Evolutionary conservation across 2,329 filamentous ascomycete species (phyloP).

Genomic region (Mycosphaerelloides madeirae): DNA sequence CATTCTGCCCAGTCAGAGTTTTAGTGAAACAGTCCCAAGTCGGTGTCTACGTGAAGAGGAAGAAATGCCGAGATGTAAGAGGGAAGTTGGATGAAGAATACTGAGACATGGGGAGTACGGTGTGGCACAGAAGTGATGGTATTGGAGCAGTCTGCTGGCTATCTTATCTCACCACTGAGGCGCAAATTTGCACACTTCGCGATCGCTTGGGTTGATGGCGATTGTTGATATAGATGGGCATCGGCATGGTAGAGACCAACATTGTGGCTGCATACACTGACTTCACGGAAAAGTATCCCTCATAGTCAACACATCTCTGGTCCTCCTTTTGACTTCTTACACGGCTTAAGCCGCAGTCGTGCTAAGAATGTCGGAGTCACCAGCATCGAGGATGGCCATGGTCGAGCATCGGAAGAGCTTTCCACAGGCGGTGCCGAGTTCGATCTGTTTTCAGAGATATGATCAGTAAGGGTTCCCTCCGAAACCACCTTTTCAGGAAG

Average conservation of each 20-base stretch:
- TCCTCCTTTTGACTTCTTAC: constrained; percentile 5
- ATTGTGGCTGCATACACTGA: neutral
- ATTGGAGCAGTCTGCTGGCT: constrained; percentile 11
- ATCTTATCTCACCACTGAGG: constrained; percentile 5
- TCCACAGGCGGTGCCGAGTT: constrained; percentile 95
- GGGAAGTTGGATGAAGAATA: no score
- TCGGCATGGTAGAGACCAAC: neutral
- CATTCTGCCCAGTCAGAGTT: no score
- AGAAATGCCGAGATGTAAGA: no score
- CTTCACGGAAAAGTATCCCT: no score
- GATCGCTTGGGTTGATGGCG: no score
- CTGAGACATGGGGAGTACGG: neutral
- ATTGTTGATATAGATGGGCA: no score
- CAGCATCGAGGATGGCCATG: constrained; percentile 94
- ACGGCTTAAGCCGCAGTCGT: constrained; percentile 52
- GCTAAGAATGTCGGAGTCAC: constrained; percentile 92
- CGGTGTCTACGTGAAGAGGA: no score
- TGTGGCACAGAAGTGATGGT: constrained; percentile 4
- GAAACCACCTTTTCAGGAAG: constrained; percentile 57
- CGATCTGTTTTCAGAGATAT: constrained; percentile 62
- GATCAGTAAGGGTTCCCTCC: constrained; percentile 64
- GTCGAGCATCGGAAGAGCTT: constrained; percentile 98
- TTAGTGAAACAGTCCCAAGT: no score
- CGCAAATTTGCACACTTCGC: neutral
- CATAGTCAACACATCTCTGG: neutral